Percentiles rank a stretch among this genome's conserved stretches.
These are phyloP conservation scores for Zanthoxylum bungeanum DNA, from an alignment of 345 rosid genomes.

Conservation along the genomic window DNA sequence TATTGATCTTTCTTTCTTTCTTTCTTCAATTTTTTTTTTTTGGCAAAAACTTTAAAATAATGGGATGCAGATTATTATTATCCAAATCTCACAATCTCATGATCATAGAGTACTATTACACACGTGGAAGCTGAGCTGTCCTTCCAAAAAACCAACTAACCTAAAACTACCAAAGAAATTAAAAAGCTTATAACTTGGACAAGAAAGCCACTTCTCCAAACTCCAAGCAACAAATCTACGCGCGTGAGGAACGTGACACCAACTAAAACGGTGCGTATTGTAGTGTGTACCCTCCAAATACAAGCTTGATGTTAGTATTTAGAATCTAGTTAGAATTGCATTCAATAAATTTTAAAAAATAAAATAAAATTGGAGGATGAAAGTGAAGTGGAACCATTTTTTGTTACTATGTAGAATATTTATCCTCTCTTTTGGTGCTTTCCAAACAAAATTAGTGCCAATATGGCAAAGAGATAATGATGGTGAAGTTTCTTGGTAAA, in stretches of 20 bases:
- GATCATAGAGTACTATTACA: background rate
- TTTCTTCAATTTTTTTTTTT: too few relatives aligned
- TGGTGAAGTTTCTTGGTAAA: background rate
- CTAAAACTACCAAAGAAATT: constrained; percentile 13
- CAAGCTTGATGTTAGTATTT: background rate
- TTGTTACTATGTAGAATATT: background rate
- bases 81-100: too few relatives aligned
- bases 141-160: constrained; percentile 22
- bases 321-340: background rate
- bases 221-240: background rate
- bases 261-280: background rate
- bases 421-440: background rate
- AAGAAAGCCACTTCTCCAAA: background rate
- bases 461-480: background rate
- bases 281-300: background rate
- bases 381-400: background rate
- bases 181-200: background rate
- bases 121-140: constrained; percentile 26
- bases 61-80: too few relatives aligned
- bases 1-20: too few relatives aligned
- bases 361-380: background rate
- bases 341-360: background rate
- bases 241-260: background rate
- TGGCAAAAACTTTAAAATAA: too few relatives aligned
- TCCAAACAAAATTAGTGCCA: background rate